Conservation (phyloP, 495 filamentous ascomycete species). For the Penicillium paradoxum region DNA sequence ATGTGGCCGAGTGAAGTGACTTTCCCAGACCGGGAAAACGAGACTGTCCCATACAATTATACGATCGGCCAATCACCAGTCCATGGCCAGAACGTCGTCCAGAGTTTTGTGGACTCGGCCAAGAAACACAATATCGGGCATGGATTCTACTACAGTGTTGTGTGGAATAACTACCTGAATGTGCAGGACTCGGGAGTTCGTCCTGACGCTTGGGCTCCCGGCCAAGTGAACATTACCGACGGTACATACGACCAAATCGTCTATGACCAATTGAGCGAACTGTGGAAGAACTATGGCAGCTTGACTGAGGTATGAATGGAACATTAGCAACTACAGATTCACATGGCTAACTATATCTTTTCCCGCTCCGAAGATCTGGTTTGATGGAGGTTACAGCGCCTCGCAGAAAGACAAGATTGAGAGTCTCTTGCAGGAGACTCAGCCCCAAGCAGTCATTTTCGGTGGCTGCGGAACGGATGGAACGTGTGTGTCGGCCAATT, state of each 20-base stretch:
- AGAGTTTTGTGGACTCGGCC: constrained; percentile 9
- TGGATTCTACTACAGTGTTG: constrained; percentile 11
- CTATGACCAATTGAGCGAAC: constrained; percentile 7
- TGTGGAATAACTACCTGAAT: constrained; percentile 10
- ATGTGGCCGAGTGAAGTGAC: constrained; percentile 8
- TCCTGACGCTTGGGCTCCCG: constrained; percentile 2
- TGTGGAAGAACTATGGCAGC: constrained; percentile 9
- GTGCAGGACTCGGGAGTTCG: constrained; percentile 9
- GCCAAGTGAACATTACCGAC: constrained; percentile 9
- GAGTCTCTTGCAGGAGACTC: constrained; percentile 1
- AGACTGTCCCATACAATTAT: constrained; percentile 9
- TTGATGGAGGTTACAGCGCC: constrained; percentile 11
- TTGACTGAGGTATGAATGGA: constrained; percentile 4
- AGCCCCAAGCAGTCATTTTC: constrained; percentile 10
- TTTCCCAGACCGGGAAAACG: constrained; percentile 4
- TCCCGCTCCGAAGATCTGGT: constrained; percentile 3
- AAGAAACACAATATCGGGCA: constrained; percentile 9
- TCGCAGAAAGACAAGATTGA: constrained; percentile 7
- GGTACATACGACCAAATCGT: constrained; percentile 12
- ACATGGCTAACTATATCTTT: background rate
- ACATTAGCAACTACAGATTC: background rate
- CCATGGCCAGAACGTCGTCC: constrained; percentile 7
- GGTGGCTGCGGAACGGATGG: constrained; percentile 9
- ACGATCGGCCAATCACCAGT: constrained; percentile 10
- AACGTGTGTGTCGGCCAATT: constrained; percentile 3